Conservation (phyloP, 306 rosid genomes). For the Pueraria montana region DNA sequence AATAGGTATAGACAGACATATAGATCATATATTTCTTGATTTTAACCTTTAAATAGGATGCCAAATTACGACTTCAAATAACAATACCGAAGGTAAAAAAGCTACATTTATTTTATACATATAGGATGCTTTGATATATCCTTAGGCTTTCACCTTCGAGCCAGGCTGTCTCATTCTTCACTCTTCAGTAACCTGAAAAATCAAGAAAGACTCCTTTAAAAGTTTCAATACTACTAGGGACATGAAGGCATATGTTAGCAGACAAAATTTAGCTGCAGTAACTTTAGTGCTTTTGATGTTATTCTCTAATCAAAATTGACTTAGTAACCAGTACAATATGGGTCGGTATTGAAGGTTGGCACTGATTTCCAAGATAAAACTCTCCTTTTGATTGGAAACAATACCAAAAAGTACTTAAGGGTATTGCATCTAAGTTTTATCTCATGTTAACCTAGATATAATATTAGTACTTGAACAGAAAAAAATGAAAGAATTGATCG, state of each 20-base stretch:
- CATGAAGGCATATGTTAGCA: background rate
- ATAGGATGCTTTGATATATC: slow-evolving; percentile 21
- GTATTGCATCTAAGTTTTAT: background rate
- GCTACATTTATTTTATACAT: slow-evolving; percentile 49
- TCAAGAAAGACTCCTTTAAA: background rate
- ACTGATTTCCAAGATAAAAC: background rate
- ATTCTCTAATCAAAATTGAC: background rate
- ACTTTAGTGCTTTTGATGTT: background rate
- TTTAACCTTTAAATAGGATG: background rate
- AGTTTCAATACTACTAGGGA: background rate
- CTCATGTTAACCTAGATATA: slow-evolving; percentile 7
- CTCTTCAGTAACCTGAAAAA: slow-evolving; percentile 46
- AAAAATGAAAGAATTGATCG: slow-evolving; percentile 2
- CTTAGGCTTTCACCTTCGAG: slow-evolving; percentile 36
- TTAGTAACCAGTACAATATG: background rate
- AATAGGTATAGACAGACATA: background rate
- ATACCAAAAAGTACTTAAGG: background rate
- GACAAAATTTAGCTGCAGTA: background rate
- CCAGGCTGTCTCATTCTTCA: slow-evolving; percentile 18
- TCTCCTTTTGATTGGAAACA: background rate
- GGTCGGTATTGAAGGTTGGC: background rate
- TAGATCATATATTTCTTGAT: background rate
- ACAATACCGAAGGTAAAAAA: slow-evolving; percentile 19
- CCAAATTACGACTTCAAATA: background rate
- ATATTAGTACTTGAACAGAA: background rate